Percentiles rank a stretch among this genome's conserved stretches.
phyloP scores from a whole-genome alignment of 352 stramenopile genomes.

The Elongisporangium prolatum region DNA sequence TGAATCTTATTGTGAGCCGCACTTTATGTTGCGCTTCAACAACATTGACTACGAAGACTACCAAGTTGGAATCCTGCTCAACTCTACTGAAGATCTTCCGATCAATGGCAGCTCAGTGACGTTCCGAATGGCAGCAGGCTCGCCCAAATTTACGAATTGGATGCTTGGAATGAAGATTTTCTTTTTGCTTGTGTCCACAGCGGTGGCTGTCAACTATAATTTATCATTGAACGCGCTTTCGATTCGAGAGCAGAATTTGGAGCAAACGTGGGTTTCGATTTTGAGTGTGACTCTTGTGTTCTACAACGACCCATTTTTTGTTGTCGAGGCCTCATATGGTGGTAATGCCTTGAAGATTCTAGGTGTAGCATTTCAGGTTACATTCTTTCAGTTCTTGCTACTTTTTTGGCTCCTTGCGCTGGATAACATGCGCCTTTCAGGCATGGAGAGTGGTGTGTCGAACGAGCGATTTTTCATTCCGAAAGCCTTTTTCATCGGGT shows the following conservation, averaged over 20 bases:
- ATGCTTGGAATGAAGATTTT: constrained; percentile 55
- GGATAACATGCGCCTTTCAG: constrained; percentile 54
- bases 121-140: constrained; percentile 58
- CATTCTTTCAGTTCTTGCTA: constrained; percentile 55
- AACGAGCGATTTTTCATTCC: constrained; percentile 50
- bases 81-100: constrained; percentile 29
- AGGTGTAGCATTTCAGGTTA: constrained; percentile 45
- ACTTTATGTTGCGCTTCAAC: constrained; percentile 49
- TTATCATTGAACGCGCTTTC: constrained; percentile 34
- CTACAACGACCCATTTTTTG: constrained; percentile 64
- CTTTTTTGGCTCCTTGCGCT: constrained; percentile 54
- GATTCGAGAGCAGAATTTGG: constrained; percentile 47
- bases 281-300: constrained; percentile 39
- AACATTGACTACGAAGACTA: constrained; percentile 57
- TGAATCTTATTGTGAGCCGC: constrained; percentile 24
- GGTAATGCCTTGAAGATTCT: constrained; percentile 46
- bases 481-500: constrained; percentile 39
- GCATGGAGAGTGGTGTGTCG: constrained; percentile 38
- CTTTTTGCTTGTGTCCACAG: constrained; percentile 35
- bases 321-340: constrained; percentile 35
- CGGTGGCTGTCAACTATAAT: constrained; percentile 39
- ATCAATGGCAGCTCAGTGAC: constrained; percentile 33
- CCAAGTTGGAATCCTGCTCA: constrained; percentile 55
- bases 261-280: constrained; percentile 50
- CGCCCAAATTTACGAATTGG: constrained; percentile 43